Base-by-base conservation (phyloP, 2,329 filamentous ascomycete species). In the Colletotrichum spinosum region DNA sequence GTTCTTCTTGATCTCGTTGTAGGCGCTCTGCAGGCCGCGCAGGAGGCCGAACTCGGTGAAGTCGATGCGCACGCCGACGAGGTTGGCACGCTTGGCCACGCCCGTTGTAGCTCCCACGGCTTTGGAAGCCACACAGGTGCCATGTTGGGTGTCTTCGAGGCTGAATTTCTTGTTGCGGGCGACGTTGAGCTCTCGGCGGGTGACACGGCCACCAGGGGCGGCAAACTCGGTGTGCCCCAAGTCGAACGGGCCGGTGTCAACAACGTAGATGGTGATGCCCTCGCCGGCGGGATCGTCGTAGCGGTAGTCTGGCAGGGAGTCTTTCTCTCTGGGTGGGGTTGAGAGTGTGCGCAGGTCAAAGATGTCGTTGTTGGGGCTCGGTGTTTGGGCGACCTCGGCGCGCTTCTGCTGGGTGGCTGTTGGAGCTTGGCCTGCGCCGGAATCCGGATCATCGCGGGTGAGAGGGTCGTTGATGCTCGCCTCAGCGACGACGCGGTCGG, bases 71-170 rank as follows among this genome's bases (percentile, higher is more conserved):
- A 58, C 55, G 9, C 45, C 45, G 45, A 50, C 55, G 3, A 58
- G 10, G 25, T 25, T 44, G 2, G 55, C 55, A 6, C 55, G 55
- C 37, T 58, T 58, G 8, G 55, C 55, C 1, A 12, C 17, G 5
- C 55, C 55, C 4, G 55, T n/a, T 2, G 37, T 50, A 2, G 1
- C n/a, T 3, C 55, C 55, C 6, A 58, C 55, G 15, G 34, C 17
- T 12, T 58, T 58, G 44, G 55, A 58, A 12, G 55, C 55, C 10
- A 44, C 25, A 6, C 55, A 58, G 1, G 46, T 58, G n/a, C 55
- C 55, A 15, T 58, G 55, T 11, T 50, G 45, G 13, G 17, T 44
- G 8, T 50, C 17, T 13, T 34, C 5, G 8, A 50, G n/a, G 8
- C 12, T 35, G 55, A 50, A 50, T n/a, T 25, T 50, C 45, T 50